Evolutionary conservation across 2,329 filamentous ascomycete genomes (phyloP), one percentile per base, ranked within the genome.

Genomic region (Colletotrichum tabaci): DNA sequence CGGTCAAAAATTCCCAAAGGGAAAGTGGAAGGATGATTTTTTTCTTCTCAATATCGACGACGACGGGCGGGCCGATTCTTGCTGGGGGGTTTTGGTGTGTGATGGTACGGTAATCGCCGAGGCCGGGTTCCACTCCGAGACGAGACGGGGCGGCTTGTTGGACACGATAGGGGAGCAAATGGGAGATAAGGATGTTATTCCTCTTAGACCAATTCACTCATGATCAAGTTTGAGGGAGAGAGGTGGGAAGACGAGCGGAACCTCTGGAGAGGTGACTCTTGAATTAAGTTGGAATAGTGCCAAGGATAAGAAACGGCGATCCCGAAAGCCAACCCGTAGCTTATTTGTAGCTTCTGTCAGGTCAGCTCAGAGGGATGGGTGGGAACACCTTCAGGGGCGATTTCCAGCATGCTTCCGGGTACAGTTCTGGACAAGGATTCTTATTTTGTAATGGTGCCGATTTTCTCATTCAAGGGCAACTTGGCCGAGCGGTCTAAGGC

Each of bases 401-500:
- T n/a, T n/a, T n/a, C 16, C 16, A 26, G 3, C 15, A 35, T 35
- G 8, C 8, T 1, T 38, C 10, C 4, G 30, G 18, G 12, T 3
- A 3, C 7, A 2, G 4, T 1, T 2, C 0, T 1, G 1, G 2
- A 1, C 4, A 8, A 61, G 35, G 6, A 3, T 4, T 5, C n/a
- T 40, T 50, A 3, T 0, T 1, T 0, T 8, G 3, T 1, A 0
- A 1, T 1, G 0, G 0, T 0, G 0, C 0, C 12, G 8, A 23
- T 2, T 9, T 9, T 1, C 1, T 3, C 50, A 71, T n/a, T 18
- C 53, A 23, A 2, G 3, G 68, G 65, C 44, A 71, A 71, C 68
- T 71, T 71, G 68, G 68, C 68, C 68, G 68, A 71, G 68, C 68
- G 68, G 68, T 71, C 68, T 68, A 71, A 71, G 68, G 68, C 68